Base-by-base conservation (phyloP, 805 yeast genomes). In the Kuraishia ogatae region DNA sequence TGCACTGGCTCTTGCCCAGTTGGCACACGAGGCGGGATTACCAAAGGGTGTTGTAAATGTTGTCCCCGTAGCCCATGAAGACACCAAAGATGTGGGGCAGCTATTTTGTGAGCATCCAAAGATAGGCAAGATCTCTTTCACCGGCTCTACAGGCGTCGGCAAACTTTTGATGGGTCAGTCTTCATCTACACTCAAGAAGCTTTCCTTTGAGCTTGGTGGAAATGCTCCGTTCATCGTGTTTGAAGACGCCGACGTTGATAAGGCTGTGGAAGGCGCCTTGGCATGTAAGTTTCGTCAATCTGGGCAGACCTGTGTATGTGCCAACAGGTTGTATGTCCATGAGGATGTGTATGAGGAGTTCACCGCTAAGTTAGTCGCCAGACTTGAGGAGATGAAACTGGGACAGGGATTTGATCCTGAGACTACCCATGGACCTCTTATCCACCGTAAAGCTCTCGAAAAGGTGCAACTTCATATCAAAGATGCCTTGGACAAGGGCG, bases 251-350 rank as follows among this genome's bases (percentile, higher is more conserved):
- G 81, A 85, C 58, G 61, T 87, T 21, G 85, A 81, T 55, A 70
- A 72, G 48, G 93, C 93, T 0, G 82, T 86, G 15, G 77, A 75
- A n/a, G 88, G 83, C 48, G 80, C 87, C 1, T 66, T 86, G 57
- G 82, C 78, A 10, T 78, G 84, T 59, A 88, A 87, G 67, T 84
- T 86, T 71, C 78, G 94, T 66, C 84, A 85, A 23, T 78, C 85
- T 50, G 94, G 94, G 57, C 94, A 87, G 70, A 86, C 92, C 3
- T 88, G 96, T 71, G 87, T 86, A 43, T 85, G 91, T 67, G 90
- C 91, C 49, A 86, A 86, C 70, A 76, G 92, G 64, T 66, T 87
- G 51, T 87, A 77, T 63, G 78, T 87, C 35, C 94, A 88, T 63
- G 77, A 75, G 51, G 71, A 72, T 11, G 67, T 88, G n/a, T 84